Conservation (phyloP, 148 eudicot species). For the Camellia sinensis region DNA sequence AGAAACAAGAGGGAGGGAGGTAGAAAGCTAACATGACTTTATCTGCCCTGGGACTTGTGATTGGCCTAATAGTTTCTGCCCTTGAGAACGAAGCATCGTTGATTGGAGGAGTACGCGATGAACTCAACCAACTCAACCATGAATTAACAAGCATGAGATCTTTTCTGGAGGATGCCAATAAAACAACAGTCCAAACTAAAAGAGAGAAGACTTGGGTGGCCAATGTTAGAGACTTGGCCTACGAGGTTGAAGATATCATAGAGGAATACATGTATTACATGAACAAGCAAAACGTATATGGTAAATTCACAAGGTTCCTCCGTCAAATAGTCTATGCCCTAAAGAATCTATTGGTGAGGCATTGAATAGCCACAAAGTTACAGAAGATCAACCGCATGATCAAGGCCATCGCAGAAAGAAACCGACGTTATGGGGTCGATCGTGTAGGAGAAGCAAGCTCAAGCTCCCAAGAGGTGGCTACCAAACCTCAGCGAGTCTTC, state of each 20-base stretch:
- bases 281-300: neutral
- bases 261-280: constrained; percentile 6
- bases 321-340: neutral
- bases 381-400: neutral
- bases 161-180: constrained; percentile 1
- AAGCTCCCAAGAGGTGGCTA: too few species aligned
- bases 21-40: neutral
- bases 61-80: neutral
- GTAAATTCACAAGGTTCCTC: neutral
- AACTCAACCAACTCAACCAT: neutral
- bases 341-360: neutral
- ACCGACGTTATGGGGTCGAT: neutral
- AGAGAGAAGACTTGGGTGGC: neutral
- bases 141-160: constrained; percentile 6
- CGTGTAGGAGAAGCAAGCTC: neutral
- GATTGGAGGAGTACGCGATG: neutral
- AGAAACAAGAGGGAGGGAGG: neutral
- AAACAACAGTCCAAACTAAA: neutral
- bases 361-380: neutral
- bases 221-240: neutral
- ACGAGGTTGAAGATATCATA: constrained; percentile 4
- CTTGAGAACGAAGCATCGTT: neutral
- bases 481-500: neutral
- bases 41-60: neutral
- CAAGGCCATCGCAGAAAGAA: constrained; percentile 1